phyloP scores from a whole-genome alignment of 768 basidiomycete species.

The Rossbeevera mucosa region DNA sequence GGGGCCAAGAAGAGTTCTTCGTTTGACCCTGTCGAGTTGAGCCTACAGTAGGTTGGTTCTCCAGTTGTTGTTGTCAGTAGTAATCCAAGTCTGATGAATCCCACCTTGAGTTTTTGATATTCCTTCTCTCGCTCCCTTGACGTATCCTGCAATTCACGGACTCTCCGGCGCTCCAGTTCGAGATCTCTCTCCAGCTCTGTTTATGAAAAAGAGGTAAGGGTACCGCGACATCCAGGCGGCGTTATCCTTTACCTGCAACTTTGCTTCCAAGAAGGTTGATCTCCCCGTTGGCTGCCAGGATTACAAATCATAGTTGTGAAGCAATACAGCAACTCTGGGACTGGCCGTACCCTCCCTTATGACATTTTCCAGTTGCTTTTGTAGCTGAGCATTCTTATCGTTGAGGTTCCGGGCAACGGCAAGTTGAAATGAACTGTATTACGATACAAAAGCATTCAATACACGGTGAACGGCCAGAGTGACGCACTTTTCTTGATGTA shows the following conservation, averaged over 20 bases:
- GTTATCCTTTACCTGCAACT: conserved; percentile 45
- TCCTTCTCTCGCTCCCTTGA: conserved; percentile 79
- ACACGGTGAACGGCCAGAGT: not conserved
- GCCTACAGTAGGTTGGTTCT: conserved; percentile 40
- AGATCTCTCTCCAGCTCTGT: conserved; percentile 77
- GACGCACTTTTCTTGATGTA: conserved; percentile 74
- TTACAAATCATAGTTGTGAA: not conserved
- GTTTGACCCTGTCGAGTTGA: conserved; percentile 79
- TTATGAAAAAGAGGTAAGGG: conserved; percentile 6
- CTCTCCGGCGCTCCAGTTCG: conserved; percentile 71
- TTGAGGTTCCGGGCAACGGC: conserved; percentile 76
- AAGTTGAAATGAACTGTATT: conserved; percentile 62
- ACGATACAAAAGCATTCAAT: conserved; percentile 2
- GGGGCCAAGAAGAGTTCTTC: conserved; percentile 67
- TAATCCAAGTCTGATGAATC: not conserved
- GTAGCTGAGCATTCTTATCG: conserved; percentile 76
- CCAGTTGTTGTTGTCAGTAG: not conserved
- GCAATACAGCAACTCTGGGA: not conserved
- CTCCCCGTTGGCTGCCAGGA: conserved; percentile 72
- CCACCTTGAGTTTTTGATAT: conserved; percentile 80
- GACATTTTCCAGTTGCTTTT: conserved; percentile 83
- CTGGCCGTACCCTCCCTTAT: conserved; percentile 64
- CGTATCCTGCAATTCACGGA: conserved; percentile 67
- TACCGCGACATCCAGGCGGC: not conserved
- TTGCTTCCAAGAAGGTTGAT: conserved; percentile 67